phyloP scores from a whole-genome alignment of 176 grass and related monocot genomes.

The Oryza rufipogon region DNA sequence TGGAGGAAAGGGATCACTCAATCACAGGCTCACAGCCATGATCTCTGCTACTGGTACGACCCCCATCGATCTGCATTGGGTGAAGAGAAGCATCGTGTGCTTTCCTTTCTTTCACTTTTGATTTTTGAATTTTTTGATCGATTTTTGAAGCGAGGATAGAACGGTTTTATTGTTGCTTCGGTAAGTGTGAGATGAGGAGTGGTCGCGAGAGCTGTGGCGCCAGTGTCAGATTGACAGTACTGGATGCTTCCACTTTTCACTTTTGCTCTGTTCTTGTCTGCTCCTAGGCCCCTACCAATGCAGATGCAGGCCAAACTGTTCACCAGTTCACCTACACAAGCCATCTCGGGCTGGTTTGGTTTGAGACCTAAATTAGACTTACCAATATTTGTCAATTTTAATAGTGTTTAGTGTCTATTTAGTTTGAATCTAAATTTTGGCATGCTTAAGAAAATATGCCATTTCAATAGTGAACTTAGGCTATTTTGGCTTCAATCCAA shows the following conservation, averaged over 20 bases:
- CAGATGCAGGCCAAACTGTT: conserved; percentile 1
- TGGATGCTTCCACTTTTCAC: conserved; percentile 57
- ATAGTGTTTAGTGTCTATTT: no score
- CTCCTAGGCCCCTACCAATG: conserved; percentile 17
- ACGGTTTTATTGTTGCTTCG: neutral
- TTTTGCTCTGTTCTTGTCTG: conserved; percentile 50
- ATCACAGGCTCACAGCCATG: conserved; percentile 22
- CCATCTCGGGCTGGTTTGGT: no score
- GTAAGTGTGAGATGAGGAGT: neutral
- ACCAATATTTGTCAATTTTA: no score
- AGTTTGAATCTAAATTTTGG: no score
- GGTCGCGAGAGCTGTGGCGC: neutral
- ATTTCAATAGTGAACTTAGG: no score
- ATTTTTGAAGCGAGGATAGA: neutral
- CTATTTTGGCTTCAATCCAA: no score
- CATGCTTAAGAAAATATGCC: no score
- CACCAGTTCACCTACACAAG: neutral
- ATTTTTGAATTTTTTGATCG: conserved; percentile 27
- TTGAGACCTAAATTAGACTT: no score
- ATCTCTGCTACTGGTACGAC: conserved; percentile 22
- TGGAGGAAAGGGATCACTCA: conserved; percentile 3
- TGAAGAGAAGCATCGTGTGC: conserved; percentile 3
- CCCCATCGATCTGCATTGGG: conserved; percentile 46
- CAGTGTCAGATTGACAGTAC: conserved; percentile 41
- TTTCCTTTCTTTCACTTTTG: conserved; percentile 31